Base-by-base conservation (phyloP, 225 moss, liverwort and hornwort species). In the Pseudoscleropodium purum region DNA sequence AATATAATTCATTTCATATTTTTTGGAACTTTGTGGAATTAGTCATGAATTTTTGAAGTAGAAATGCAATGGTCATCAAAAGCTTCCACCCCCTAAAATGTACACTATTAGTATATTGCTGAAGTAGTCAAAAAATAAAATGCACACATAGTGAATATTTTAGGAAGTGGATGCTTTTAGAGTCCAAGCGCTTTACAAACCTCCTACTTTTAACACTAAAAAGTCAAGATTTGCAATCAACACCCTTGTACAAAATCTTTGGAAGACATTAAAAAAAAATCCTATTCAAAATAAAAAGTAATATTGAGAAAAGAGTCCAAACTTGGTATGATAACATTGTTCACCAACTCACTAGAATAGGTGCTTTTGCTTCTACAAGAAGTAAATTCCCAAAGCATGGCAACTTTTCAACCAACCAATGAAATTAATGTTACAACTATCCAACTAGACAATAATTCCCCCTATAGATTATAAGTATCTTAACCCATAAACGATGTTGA, bases 131-230 rank as follows among this genome's bases (percentile, higher is more conserved):
- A 70, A 24, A 26, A 41, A 7, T 4, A 69, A n/a, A 14, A 26
- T 72, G 15, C 9, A 15, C 3, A 26, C 8, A 13, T 15, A 24
- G 5, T 39, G 3, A 4, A 39, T 2, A 39, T 70, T 39, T 12
- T 25, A 41, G 26, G 1, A 41, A 7, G 3, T 15, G 1, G 17
- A 29, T 0, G 1, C 9, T 29, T 73, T 29, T 10, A 43, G 29
- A 73, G 3, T 0, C 0, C 0, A 0, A 16, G 2, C 0, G 0
- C 17, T 29, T 31, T 18, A 10, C 2, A 4, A 0, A 51, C 20
- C 8, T 34, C 51, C 5, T 5, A 51, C 2, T 0, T 0, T 75
- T 0, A 51, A 33, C 13, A 17, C 6, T 11, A 4, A 7, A 49
- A 19, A 7, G 18, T 75, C 4, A 31, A 33, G 3, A 49, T 19